Base-by-base conservation (phyloP, 202 grass and related monocot species). In the Panicum hallii region DNA sequence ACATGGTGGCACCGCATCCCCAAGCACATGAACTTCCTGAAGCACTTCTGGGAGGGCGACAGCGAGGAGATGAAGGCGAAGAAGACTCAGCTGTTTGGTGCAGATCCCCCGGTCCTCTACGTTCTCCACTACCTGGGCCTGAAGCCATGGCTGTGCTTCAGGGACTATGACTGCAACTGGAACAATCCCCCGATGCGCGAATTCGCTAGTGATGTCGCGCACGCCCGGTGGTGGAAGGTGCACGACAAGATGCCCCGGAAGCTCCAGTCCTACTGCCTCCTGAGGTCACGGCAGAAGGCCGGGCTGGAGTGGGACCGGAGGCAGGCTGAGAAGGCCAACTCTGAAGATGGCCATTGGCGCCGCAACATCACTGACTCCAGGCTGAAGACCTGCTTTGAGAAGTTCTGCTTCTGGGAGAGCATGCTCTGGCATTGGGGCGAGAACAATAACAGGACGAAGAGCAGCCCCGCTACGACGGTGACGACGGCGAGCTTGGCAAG, bases 1-100 rank as follows among this genome's bases (percentile, higher is more conserved):
- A 89, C 94, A 11, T 98, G 95, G 95, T 98, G 95, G 95, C 95
- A 98, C 80, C 92, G 95, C 36, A 85, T 98, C 20, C 91, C 95
- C 0, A 90, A 86, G 90, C 83, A 88, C 73, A 88, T 95, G 81
- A 98, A 93, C 87, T 98, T 92, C 79, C 72, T 98, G 65, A 98
- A 98, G 86, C 88, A 91, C 74, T 87, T 93, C 86, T 95, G 95
- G 95, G 83, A 89, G 68, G 94, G 94, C 6, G 89, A 94, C 4
- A 77, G n/a, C 1, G 34, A 87, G 36, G 78, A 53, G 11, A 74
- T 52, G 67, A 93, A 87, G 81, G 66, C 82, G 16, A 91, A 92
- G 89, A 89, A 93, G 82, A 90, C 78, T 22, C 63, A 74, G 63
- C 70, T 92, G 38, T 90, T 95, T 14, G 71, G 72, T 0, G 91